These are phyloP conservation scores for Mycena sanguinolenta DNA, from an alignment of 768 basidiomycete genomes.

Conservation along the genomic window DNA sequence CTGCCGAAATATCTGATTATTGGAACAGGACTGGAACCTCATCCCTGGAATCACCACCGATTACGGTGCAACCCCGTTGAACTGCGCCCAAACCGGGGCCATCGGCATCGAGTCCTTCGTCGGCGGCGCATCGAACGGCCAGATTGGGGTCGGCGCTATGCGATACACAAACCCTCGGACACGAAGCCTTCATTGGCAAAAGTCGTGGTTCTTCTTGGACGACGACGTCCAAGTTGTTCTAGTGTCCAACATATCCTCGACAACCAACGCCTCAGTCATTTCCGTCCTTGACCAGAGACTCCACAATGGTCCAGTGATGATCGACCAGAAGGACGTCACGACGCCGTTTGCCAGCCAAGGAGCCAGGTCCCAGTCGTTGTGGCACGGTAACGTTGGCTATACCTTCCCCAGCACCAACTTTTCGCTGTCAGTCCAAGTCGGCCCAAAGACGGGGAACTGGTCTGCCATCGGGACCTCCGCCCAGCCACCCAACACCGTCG, in stretches of 20 bases:
- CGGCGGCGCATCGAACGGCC: slow-evolving; percentile 73
- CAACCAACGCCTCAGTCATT: slow-evolving; percentile 61
- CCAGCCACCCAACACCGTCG: slow-evolving; percentile 67
- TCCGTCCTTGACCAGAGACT: slow-evolving; percentile 79
- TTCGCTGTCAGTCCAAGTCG: slow-evolving; percentile 55
- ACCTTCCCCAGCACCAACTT: slow-evolving; percentile 54
- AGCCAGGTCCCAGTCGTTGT: slow-evolving; percentile 55
- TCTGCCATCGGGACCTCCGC: slow-evolving; percentile 72
- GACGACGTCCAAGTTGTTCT: slow-evolving; percentile 75
- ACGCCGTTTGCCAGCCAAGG: slow-evolving; percentile 5
- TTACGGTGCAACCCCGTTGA: slow-evolving; percentile 66
- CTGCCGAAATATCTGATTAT: neutral
- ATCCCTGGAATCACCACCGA: slow-evolving; percentile 81
- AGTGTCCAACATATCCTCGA: slow-evolving; percentile 64
- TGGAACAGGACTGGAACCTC: slow-evolving; percentile 83
- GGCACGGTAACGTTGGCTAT: slow-evolving; percentile 80
- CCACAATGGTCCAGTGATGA: slow-evolving; percentile 55
- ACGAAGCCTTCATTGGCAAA: slow-evolving; percentile 68
- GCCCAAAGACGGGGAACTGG: slow-evolving; percentile 71
- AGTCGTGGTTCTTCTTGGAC: slow-evolving; percentile 81
- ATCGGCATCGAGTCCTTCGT: slow-evolving; percentile 70
- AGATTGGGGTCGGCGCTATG: slow-evolving; percentile 71
- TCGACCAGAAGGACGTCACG: slow-evolving; percentile 49
- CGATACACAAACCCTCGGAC: slow-evolving; percentile 76
- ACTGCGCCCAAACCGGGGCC: slow-evolving; percentile 57